phyloP scores from a whole-genome alignment of 2,329 filamentous ascomycete genomes.

The Trichophyton schoenleinii region DNA sequence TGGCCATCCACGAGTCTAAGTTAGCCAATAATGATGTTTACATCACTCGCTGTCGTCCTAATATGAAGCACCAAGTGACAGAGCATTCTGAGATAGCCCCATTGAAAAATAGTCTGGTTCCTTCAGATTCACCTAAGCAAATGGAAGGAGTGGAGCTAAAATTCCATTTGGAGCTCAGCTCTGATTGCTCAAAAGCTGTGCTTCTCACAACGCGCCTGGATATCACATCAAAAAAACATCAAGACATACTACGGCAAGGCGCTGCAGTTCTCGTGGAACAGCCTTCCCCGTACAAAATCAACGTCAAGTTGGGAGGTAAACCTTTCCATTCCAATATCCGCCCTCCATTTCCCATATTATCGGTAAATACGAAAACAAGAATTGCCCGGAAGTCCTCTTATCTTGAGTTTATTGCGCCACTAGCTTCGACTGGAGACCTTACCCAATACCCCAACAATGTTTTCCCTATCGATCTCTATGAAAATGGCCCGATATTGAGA shows the following conservation, averaged over 20 bases:
- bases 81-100: not conserved
- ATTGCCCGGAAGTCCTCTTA: constrained; percentile 23
- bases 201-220: constrained; percentile 10
- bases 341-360: constrained; percentile 18
- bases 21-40: constrained; percentile 17
- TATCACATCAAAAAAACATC: constrained; percentile 5
- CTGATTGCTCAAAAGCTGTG: constrained; percentile 6
- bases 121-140: not conserved
- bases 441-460: constrained; percentile 4
- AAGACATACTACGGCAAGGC: constrained; percentile 8
- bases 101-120: constrained; percentile 1
- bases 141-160: not conserved
- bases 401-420: constrained; percentile 20
- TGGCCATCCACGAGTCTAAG: constrained; percentile 14
- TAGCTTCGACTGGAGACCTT: constrained; percentile 3
- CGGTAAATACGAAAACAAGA: constrained; percentile 14
- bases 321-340: constrained; percentile 6
- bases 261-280: constrained; percentile 7
- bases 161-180: constrained; percentile 5
- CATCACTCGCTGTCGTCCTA: constrained; percentile 19
- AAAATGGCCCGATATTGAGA: constrained; percentile 12
- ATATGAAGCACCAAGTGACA: constrained; percentile 13
- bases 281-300: constrained; percentile 12
- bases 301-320: constrained; percentile 7
- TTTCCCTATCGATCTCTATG: constrained; percentile 13